phyloP scores from a whole-genome alignment of 257 asterid genomes.

The Rubia yunnanensis region DNA sequence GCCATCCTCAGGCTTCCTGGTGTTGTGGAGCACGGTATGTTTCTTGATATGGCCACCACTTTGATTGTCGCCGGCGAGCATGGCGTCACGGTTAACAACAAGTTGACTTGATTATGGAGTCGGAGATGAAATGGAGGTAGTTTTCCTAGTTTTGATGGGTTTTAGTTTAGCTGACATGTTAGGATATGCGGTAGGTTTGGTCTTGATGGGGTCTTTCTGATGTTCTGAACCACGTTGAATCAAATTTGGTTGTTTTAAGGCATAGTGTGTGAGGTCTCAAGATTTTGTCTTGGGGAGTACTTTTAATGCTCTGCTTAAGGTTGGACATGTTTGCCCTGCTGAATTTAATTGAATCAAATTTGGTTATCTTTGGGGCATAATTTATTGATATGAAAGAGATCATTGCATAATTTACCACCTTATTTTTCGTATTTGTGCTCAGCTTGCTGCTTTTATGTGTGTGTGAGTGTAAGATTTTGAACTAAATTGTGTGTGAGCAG shows the following conservation, averaged over 20 bases:
- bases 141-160: background rate
- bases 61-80: constrained; percentile 34
- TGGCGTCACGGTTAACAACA: constrained; percentile 27
- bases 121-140: constrained; percentile 15
- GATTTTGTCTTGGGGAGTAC: constrained; percentile 2
- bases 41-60: constrained; percentile 38
- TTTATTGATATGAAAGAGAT: background rate
- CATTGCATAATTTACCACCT: background rate
- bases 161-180: constrained; percentile 9
- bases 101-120: constrained; percentile 17
- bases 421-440: background rate
- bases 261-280: background rate
- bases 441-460: background rate
- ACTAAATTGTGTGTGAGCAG: too few species aligned
- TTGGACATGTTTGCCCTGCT: background rate
- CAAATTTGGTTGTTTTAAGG: background rate
- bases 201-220: background rate
- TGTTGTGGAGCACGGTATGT: constrained; percentile 44
- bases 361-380: background rate
- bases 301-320: background rate
- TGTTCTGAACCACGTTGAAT: background rate
- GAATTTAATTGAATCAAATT: background rate
- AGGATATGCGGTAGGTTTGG: constrained; percentile 7
- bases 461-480: background rate
- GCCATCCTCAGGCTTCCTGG: constrained; percentile 46